Percentiles rank a stretch among this genome's conserved stretches.
These are phyloP conservation scores for Auriscalpium microsporum DNA, from an alignment of 768 basidiomycete species.

Conservation along the genomic window DNA sequence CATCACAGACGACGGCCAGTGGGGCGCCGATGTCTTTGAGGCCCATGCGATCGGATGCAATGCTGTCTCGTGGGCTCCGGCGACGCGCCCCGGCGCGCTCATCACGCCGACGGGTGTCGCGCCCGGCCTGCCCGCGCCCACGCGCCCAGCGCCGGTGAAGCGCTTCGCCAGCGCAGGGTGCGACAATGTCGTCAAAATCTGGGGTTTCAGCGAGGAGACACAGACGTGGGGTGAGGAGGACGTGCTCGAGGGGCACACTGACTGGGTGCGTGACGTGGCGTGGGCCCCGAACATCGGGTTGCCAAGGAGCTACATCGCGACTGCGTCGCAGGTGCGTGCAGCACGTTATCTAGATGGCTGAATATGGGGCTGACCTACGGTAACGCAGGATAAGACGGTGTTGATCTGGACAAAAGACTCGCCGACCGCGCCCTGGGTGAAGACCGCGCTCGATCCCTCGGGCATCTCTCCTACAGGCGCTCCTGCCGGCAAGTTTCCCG, in stretches of 20 bases:
- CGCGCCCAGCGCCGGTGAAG: conserved; percentile 49
- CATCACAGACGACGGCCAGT: conserved; percentile 82
- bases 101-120: conserved; percentile 56
- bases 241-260: conserved; percentile 82
- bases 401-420: conserved; percentile 87
- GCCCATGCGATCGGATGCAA: conserved; percentile 96
- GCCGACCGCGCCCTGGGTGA: conserved; percentile 67
- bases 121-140: conserved; percentile 33
- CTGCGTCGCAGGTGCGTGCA: conserved; percentile 70
- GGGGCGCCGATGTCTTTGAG: conserved; percentile 91
- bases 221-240: conserved; percentile 92
- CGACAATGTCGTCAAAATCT: conserved; percentile 91
- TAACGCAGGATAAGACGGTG: conserved; percentile 65
- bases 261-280: conserved; percentile 98
- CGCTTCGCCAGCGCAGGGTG: conserved; percentile 95
- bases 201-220: conserved; percentile 81
- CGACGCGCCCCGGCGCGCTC: conserved; percentile 76
- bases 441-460: conserved; percentile 71
- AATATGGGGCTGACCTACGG: not conserved
- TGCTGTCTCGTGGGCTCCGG: conserved; percentile 96
- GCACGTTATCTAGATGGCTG: not conserved
- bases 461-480: conserved; percentile 34
- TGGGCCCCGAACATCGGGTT: conserved; percentile 98
- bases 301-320: conserved; percentile 91
- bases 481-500: conserved; percentile 77